Evolutionary conservation across 768 basidiomycete species (phyloP).

Genomic region (Tricholoma sp.): DNA sequence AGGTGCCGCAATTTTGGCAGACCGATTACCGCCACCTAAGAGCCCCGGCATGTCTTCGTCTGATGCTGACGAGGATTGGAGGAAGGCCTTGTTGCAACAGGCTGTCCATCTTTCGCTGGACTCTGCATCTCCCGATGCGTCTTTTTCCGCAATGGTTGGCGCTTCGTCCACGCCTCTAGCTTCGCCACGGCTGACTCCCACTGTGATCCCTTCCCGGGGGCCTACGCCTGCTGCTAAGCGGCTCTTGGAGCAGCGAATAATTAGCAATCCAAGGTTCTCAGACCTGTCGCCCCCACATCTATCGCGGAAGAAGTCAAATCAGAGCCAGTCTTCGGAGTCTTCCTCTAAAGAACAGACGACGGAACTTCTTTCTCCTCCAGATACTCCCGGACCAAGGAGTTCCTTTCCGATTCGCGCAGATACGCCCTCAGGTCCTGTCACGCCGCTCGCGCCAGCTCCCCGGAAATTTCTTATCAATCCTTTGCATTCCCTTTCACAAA

Average conservation of each 20-base stretch:
- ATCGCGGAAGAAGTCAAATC: conserved; percentile 24
- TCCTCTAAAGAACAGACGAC: conserved; percentile 24
- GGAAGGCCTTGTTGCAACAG: conserved; percentile 68
- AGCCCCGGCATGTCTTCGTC: conserved; percentile 55
- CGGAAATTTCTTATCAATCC: conserved; percentile 44
- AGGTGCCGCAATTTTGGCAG: conserved; percentile 71
- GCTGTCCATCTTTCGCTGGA: conserved; percentile 76
- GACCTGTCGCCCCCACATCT: conserved; percentile 19
- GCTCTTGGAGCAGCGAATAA: conserved; percentile 40
- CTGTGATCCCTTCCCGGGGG: conserved; percentile 2
- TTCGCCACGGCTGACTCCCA: conserved; percentile 23
- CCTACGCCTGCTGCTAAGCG: conserved; percentile 20
- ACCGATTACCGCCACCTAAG: conserved; percentile 59
- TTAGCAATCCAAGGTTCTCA: conserved; percentile 29
- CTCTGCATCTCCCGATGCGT: conserved; percentile 38
- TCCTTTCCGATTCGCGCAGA: conserved; percentile 54
- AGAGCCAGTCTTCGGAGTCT: conserved; percentile 20
- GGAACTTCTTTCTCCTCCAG: conserved; percentile 14
- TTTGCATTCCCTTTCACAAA: conserved; percentile 54
- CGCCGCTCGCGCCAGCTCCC: conserved; percentile 64
- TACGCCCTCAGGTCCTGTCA: conserved; percentile 55
- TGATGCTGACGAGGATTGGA: conserved; percentile 65
- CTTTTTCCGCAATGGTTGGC: conserved; percentile 37
- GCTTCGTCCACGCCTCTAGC: conserved; percentile 34
- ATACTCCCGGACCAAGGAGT: conserved; percentile 33